Conservation (phyloP, 176 grass and related monocot species). For the Lolium multiflorum region DNA sequence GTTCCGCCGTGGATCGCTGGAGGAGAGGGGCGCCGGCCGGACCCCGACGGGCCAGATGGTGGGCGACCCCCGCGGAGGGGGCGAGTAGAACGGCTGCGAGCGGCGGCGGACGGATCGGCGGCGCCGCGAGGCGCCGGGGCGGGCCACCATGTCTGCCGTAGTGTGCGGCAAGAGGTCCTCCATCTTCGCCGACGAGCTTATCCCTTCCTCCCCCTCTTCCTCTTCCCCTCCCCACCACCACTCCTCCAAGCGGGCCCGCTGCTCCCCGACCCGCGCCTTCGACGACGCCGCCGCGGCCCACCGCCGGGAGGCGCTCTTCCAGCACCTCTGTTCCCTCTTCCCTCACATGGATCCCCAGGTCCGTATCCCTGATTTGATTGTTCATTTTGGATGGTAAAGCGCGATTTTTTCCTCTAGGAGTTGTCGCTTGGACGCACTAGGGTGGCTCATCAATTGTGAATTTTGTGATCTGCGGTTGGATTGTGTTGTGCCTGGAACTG, state of each 20-base stretch:
- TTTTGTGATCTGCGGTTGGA: neutral
- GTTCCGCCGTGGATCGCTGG: slow-evolving; percentile 53
- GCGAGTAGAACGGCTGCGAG: slow-evolving; percentile 22
- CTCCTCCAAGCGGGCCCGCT: slow-evolving; percentile 75
- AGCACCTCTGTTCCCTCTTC: slow-evolving; percentile 62
- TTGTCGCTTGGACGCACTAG: neutral
- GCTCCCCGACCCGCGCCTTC: slow-evolving; percentile 56
- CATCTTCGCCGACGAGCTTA: slow-evolving; percentile 83
- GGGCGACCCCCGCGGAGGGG: slow-evolving; percentile 39
- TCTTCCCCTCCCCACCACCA: slow-evolving; percentile 46
- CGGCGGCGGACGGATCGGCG: slow-evolving; percentile 47
- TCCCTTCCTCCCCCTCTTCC: slow-evolving; percentile 54
- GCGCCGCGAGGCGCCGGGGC: slow-evolving; percentile 36
- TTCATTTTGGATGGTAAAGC: neutral
- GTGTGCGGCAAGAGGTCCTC: slow-evolving; percentile 98
- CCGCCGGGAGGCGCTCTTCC: slow-evolving; percentile 51
- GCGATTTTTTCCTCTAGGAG: neutral
- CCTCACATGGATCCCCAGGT: slow-evolving; percentile 90
- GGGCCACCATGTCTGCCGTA: slow-evolving; percentile 94
- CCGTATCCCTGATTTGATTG: neutral
- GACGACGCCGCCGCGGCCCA: slow-evolving; percentile 34
- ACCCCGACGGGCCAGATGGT: slow-evolving; percentile 57
- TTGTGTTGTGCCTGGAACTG: neutral
- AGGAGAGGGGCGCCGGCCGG: slow-evolving; percentile 30
- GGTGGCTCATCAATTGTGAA: neutral